Evolutionary conservation across 495 filamentous ascomycete species (phyloP), one percentile per base, ranked within the genome.

Genomic region (Amphirosellinia nigrospora): DNA sequence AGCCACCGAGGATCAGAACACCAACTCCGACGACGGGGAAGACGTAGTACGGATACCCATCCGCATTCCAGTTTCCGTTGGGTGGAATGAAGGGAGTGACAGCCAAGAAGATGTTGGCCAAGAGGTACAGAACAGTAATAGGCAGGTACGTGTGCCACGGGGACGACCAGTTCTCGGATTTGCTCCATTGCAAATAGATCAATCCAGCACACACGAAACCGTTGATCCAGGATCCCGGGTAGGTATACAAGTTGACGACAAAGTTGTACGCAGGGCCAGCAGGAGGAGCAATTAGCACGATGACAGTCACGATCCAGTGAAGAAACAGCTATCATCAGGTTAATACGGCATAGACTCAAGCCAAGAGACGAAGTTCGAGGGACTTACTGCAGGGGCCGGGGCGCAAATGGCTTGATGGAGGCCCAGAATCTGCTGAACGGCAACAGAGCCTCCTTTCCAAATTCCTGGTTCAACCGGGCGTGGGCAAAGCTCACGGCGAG

Each of bases 401-500:
- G 82, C 79, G 68, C 90, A 66, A 84, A 88, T 0, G 90, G 90
- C 69, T 83, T 84, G 78, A 91, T 91, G 71, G 87, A 89, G 0
- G 89, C 89, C 83, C 85, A 91, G 74, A 91, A 72, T 38, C 82
- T 83, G 9, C 87, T 89, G 55, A 85, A 88, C 13, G 89, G 88
- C 32, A 91, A 76, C 46, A 91, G 80, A 43, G 88, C 89, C 76
- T 91, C 89, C 68, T 89, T 88, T 38, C 87, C 89, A 15, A 91
- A 83, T 75, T 90, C 89, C 77, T 89, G 88, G 34, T 89, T 86
- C 39, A 92, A 83, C 62, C 90, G 84, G 23, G 87, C 87, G 73
- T 92, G 89, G 0, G 89, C 89, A 77, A 92, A 93, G 60, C 89
- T 88, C 67, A 92, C 89, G 45, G 85, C 85, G 45, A 92, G 78